Evolutionary conservation across 371 early-diverging fungal genomes (phyloP).

Genomic region (Rhizomucor miehei): DNA sequence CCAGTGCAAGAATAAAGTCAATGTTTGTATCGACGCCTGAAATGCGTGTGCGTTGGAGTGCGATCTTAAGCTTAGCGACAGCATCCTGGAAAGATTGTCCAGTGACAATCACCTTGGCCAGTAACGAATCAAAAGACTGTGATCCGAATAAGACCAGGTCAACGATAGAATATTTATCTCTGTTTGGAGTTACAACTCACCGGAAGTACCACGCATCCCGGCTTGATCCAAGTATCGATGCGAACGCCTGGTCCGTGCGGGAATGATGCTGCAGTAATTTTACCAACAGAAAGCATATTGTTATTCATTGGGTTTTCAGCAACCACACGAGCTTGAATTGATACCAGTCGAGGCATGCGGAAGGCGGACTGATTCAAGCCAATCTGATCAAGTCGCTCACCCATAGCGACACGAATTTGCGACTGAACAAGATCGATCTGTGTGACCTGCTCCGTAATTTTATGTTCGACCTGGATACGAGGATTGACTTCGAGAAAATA

Average conservation of each 20-base stretch:
- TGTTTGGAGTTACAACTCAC: constrained; percentile 14
- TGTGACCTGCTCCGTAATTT: constrained; percentile 92
- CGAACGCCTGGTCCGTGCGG: constrained; percentile 39
- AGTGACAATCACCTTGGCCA: constrained; percentile 40
- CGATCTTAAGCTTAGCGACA: constrained; percentile 22
- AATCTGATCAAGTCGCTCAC: constrained; percentile 18
- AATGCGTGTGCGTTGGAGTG: constrained; percentile 23
- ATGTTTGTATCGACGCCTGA: constrained; percentile 36
- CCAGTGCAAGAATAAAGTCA: constrained; percentile 25
- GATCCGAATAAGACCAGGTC: background rate
- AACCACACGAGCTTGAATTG: constrained; percentile 46
- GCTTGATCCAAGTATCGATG: constrained; percentile 40
- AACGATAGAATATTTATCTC: background rate
- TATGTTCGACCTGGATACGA: constrained; percentile 90
- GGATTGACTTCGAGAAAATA: constrained; percentile 97
- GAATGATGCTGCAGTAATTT: constrained; percentile 21
- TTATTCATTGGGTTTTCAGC: constrained; percentile 39
- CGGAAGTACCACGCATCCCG: constrained; percentile 30
- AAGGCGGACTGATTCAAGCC: constrained; percentile 16
- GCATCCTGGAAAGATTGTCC: constrained; percentile 32
- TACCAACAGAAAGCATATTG: constrained; percentile 39
- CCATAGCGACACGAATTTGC: constrained; percentile 35
- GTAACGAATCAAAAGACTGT: constrained; percentile 39
- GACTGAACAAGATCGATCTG: constrained; percentile 71
- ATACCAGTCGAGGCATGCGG: constrained; percentile 14